Conservation (phyloP, 352 stramenopile species). For the Globisporangium cylindrosporum region DNA sequence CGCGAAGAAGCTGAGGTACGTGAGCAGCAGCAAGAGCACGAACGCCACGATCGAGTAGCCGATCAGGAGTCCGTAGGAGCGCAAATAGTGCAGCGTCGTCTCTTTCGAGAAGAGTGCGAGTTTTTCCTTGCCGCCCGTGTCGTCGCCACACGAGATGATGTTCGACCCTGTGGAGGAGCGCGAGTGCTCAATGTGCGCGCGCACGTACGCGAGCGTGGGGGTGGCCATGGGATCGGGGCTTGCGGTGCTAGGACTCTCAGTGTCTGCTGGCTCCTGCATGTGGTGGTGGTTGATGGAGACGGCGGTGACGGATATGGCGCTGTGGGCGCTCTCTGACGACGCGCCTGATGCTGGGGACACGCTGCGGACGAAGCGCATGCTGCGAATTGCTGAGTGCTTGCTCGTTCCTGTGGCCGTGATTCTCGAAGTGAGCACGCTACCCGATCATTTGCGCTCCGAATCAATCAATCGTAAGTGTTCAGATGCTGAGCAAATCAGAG, state of each 20-base stretch:
- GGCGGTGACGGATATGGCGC: neutral
- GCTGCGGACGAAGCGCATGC: neutral
- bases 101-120: conserved; percentile 5
- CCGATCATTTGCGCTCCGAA: neutral
- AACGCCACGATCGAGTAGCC: conserved; percentile 49
- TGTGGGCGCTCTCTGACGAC: neutral
- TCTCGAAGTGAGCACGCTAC: neutral
- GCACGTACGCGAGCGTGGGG: conserved; percentile 12
- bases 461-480: neutral
- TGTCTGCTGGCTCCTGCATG: conserved; percentile 3
- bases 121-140: conserved; percentile 20
- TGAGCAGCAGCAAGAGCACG: conserved; percentile 45
- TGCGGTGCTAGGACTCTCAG: neutral
- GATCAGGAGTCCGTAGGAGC: conserved; percentile 30
- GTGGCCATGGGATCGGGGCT: conserved; percentile 3
- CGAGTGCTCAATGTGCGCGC: neutral
- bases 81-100: conserved; percentile 17
- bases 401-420: neutral
- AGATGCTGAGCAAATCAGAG: neutral
- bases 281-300: neutral
- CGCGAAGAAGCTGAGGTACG: conserved; percentile 79
- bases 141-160: conserved; percentile 5
- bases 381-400: neutral
- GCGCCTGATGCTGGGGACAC: neutral
- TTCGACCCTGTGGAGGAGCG: neutral